Evolutionary conservation across 176 grass and related monocot genomes (phyloP).

Genomic region (Avena eriantha): DNA sequence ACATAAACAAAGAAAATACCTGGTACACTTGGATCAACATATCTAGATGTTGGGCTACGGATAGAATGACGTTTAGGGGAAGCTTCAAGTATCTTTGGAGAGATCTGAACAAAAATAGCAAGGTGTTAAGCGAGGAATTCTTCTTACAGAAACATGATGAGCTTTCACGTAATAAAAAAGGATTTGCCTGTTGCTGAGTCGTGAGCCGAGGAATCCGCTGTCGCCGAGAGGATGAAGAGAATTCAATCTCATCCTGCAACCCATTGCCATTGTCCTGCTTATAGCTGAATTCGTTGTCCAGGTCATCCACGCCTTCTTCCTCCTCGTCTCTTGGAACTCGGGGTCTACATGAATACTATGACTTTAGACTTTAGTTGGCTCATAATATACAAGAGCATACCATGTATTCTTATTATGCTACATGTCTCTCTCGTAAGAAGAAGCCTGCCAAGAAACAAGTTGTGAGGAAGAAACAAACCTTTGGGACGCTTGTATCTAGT

Average conservation of each 20-base stretch:
- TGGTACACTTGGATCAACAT: slow-evolving; percentile 95
- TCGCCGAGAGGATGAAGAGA: too few species aligned
- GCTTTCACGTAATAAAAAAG: slow-evolving; percentile 11
- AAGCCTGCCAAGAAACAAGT: too few species aligned
- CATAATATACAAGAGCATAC: too few species aligned
- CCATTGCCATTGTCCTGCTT: slow-evolving; percentile 29
- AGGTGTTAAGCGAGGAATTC: slow-evolving; percentile 9
- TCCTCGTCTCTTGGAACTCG: too few species aligned
- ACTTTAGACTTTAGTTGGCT: too few species aligned
- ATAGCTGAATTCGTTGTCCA: slow-evolving; percentile 86
- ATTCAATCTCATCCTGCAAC: too few species aligned
- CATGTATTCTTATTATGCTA: too few species aligned
- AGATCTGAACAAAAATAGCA: slow-evolving; percentile 58
- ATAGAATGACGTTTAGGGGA: slow-evolving; percentile 79
- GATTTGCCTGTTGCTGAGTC: too few species aligned
- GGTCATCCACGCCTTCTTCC: slow-evolving; percentile 68
- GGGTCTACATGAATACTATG: too few species aligned
- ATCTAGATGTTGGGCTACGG: slow-evolving; percentile 89
- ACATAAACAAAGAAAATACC: slow-evolving; percentile 55
- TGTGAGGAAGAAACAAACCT: slow-evolving; percentile 40
- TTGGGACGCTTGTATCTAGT: slow-evolving; percentile 88
- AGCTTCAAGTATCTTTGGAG: slow-evolving; percentile 90
- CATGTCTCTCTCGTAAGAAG: too few species aligned
- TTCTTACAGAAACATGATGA: slow-evolving; percentile 8
- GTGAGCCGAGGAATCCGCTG: too few species aligned